Conservation (phyloP, 345 rosid genomes). For the Brassica napus region Da-Ae NC_063436.1:20676501-20677000, state of each 20-base stretch:
- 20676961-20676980: conserved; percentile 44
- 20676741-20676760: neutral
- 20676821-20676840: neutral
- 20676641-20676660: neutral
- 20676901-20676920: conserved; percentile 83
- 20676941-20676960: conserved; percentile 84
- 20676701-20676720: conserved; percentile 13
- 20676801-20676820: neutral
- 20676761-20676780: neutral
- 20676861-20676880: conserved; percentile 77
- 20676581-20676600: neutral
- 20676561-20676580: neutral
- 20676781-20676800: neutral
- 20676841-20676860: neutral
- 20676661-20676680: conserved; percentile 5
- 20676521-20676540: neutral
- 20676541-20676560: neutral
- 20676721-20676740: neutral
- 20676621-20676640: neutral
- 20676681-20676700: neutral
- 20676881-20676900: conserved; percentile 79
- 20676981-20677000: neutral
- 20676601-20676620: neutral
- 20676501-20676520: neutral
- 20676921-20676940: conserved; percentile 90